These are phyloP conservation scores for Mycena kentingensis DNA, from an alignment of 768 basidiomycete genomes.

Conservation along the genomic window DNA sequence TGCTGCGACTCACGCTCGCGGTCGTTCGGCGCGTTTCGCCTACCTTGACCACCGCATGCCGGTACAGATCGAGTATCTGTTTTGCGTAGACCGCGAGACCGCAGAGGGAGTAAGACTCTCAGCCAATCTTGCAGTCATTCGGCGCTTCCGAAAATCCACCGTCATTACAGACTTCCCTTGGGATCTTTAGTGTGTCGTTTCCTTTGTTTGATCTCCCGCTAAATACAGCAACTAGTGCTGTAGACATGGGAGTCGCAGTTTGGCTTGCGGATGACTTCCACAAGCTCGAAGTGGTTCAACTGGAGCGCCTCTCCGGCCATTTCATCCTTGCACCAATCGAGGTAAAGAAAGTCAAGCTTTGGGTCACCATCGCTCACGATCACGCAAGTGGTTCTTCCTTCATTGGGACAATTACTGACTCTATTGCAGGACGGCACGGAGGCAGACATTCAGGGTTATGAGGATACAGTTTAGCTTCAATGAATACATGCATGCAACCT, in stretches of 20 bases:
- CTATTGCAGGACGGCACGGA: no score
- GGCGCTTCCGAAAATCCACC: slow-evolving; percentile 1
- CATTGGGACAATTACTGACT: no score
- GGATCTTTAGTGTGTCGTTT: slow-evolving; percentile 12
- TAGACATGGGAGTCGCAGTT: slow-evolving; percentile 13
- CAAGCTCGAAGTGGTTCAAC: slow-evolving; percentile 12
- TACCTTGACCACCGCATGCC: slow-evolving; percentile 17
- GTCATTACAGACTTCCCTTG: slow-evolving; percentile 10
- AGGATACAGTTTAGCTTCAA: no score
- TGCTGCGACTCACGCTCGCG: slow-evolving; percentile 8
- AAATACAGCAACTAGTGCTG: slow-evolving; percentile 1
- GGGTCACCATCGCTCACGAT: slow-evolving; percentile 18
- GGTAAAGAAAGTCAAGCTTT: slow-evolving; percentile 12
- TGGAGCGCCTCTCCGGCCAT: slow-evolving; percentile 11
- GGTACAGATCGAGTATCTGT: slow-evolving; percentile 19
- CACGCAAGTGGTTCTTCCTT: slow-evolving; percentile 9
- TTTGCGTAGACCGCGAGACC: slow-evolving; percentile 6
- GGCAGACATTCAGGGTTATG: no score
- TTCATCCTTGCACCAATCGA: slow-evolving; percentile 11
- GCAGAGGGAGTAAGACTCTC: neutral
- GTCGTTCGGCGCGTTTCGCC: slow-evolving; percentile 5
- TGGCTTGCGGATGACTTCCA: slow-evolving; percentile 11
- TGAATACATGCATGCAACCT: no score
- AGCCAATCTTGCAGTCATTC: slow-evolving; percentile 11
- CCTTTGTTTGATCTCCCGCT: neutral